Evolutionary conservation across 2,329 filamentous ascomycete species (phyloP).

Genomic region (Orbilia javanica): DNA sequence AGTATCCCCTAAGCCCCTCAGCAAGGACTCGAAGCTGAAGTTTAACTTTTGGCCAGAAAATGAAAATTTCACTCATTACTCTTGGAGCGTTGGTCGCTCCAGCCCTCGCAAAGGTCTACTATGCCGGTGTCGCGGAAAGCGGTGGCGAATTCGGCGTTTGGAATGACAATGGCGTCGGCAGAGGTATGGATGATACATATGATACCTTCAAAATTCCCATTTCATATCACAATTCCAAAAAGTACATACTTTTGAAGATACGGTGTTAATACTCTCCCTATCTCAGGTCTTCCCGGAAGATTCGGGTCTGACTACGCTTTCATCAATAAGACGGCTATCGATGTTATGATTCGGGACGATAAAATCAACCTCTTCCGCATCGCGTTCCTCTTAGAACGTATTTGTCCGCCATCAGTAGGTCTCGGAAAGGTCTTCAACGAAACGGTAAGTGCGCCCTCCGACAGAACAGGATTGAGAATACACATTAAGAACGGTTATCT

Average conservation of each 20-base stretch:
- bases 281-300: conserved; percentile 67
- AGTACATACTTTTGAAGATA: no score
- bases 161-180: conserved; percentile 60
- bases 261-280: conserved; percentile 49
- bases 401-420: conserved; percentile 68
- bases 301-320: conserved; percentile 70
- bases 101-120: conserved; percentile 67
- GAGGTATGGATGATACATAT: not conserved
- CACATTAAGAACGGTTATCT: not conserved
- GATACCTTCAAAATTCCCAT: not conserved
- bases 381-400: conserved; percentile 69
- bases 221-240: no score
- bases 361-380: conserved; percentile 69
- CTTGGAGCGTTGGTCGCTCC: conserved; percentile 4
- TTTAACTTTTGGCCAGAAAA: not conserved
- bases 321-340: conserved; percentile 67
- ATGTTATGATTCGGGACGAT: conserved; percentile 68
- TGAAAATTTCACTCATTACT: conserved; percentile 1
- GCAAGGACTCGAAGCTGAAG: no score
- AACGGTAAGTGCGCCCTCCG: conserved; percentile 62
- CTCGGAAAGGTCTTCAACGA: conserved; percentile 69
- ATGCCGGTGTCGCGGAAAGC: conserved; percentile 68
- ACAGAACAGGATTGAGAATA: not conserved
- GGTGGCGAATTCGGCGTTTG: conserved; percentile 69
- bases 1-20: no score